Conservation (phyloP, 345 rosid species). For the Citrus mangshanensis region DNA sequence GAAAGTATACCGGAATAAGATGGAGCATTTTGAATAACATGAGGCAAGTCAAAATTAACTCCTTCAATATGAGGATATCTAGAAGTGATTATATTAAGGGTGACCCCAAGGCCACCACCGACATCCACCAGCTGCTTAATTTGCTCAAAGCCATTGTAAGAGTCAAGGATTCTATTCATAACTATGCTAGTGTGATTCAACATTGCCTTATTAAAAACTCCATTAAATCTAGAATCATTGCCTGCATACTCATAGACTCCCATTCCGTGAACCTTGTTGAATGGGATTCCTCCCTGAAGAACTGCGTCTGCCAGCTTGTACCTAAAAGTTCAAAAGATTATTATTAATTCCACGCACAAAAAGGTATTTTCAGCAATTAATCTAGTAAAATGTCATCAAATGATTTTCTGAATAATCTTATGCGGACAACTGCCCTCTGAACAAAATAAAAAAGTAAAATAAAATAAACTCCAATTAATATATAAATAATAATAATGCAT, state of each 20-base stretch:
- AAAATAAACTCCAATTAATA: too few species aligned
- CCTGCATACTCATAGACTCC: slow-evolving; percentile 36
- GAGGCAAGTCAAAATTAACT: slow-evolving; percentile 54
- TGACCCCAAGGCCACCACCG: slow-evolving; percentile 65
- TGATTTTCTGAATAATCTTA: too few species aligned
- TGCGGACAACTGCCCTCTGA: too few species aligned
- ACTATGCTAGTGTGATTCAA: slow-evolving; percentile 37
- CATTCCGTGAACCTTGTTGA: slow-evolving; percentile 61
- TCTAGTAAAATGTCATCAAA: too few species aligned
- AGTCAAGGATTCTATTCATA: slow-evolving; percentile 50
- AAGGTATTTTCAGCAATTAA: too few species aligned
- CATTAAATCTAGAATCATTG: slow-evolving; percentile 45
- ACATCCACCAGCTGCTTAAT: slow-evolving; percentile 55
- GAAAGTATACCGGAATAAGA: slow-evolving; percentile 23
- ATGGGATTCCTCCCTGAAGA: slow-evolving; percentile 57
- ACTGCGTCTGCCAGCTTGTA: slow-evolving; percentile 43
- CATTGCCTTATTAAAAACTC: slow-evolving; percentile 59
- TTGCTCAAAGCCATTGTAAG: slow-evolving; percentile 51
- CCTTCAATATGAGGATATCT: slow-evolving; percentile 39
- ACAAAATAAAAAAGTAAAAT: too few species aligned
- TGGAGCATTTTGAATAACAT: slow-evolving; percentile 47
- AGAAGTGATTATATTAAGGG: slow-evolving; percentile 18
- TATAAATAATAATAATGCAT: too few species aligned
- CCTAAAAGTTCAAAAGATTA: neutral
- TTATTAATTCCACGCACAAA: neutral